Conservation (phyloP, 345 rosid species). For the Stellera chamaejasme region DNA sequence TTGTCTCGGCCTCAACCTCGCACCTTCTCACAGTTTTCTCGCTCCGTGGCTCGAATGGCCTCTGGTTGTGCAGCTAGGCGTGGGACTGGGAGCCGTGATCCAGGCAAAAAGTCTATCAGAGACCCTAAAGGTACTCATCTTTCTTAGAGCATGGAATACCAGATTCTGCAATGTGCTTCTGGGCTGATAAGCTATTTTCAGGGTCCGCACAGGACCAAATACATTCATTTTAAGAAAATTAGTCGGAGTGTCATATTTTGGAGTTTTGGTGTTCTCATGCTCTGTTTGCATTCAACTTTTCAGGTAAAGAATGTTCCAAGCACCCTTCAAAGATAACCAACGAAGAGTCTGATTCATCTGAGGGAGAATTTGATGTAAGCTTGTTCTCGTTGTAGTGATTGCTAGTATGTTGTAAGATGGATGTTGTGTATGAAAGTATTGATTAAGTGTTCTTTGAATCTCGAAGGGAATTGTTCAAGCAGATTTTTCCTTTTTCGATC, state of each 20-base stretch:
- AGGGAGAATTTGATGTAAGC: slow-evolving; percentile 51
- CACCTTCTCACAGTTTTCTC: slow-evolving; percentile 65
- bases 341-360: slow-evolving; percentile 37
- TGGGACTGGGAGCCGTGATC: slow-evolving; percentile 16
- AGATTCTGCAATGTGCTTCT: too few relatives aligned
- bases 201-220: too few relatives aligned
- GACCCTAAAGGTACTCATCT: slow-evolving; percentile 16
- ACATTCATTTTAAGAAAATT: too few relatives aligned
- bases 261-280: neutral
- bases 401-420: neutral
- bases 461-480: slow-evolving; percentile 72
- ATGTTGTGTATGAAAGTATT: neutral
- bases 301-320: slow-evolving; percentile 24
- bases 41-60: slow-evolving; percentile 45
- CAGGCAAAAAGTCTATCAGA: slow-evolving; percentile 13
- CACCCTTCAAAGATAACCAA: slow-evolving; percentile 11
- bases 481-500: slow-evolving; percentile 91
- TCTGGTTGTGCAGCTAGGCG: slow-evolving; percentile 23
- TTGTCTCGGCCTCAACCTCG: slow-evolving; percentile 31
- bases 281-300: neutral
- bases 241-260: neutral
- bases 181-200: too few relatives aligned
- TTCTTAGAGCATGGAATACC: too few relatives aligned
- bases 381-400: neutral
- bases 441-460: slow-evolving; percentile 3